Base-by-base conservation (phyloP, 352 stramenopile genomes). In the Aphanomyces euteiches region DNA sequence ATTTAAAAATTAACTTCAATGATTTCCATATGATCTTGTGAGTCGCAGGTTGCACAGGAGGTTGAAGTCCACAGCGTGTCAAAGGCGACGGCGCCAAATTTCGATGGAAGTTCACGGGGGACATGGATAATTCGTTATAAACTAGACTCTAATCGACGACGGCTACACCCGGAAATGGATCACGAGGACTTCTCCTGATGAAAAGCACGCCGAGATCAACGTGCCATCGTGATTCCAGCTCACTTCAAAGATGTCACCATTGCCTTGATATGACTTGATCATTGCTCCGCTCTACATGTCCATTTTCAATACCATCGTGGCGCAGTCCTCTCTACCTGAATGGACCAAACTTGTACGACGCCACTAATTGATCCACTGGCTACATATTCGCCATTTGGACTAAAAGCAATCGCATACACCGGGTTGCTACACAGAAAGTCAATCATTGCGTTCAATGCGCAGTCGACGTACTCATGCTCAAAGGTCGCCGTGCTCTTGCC, bases 191-290 rank as follows among this genome's bases (percentile, higher is more conserved):
- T 94, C 85, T 73, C 86, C 86, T 65, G 84, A 93, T 53, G 88
- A 94, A 57, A 90, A 86, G 75, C 88, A 94, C 50, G 88, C 88
- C 54, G 88, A 86, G 77, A 97, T 88, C 75, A 92, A 78, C 75
- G 85, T 84, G 64, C 90, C 88, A 72, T 90, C 74, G 73, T 86
- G 83, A 82, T 98, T 99, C 97, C 97, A 99, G 76, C 97, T 97
- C 72, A 99, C 95, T 82, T 99, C 97, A 85, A 99, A 99, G 81
- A 99, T 99, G 84, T 99, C 97, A 57, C 92, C 92, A 79, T 90
- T 87, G 57, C 87, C 90, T 80, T 96, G 81, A 77, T 93, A 96
- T 77, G 84, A 90, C 79, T 95, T 94, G 53, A 90, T 78, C 74
- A 96, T 79, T 47, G 76, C 78, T 15, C 85, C 82, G 39, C 93